Percentiles rank a stretch among this genome's conserved stretches.
Conservation (phyloP, 495 filamentous ascomycete species). For the Neurospora sp. region DNA sequence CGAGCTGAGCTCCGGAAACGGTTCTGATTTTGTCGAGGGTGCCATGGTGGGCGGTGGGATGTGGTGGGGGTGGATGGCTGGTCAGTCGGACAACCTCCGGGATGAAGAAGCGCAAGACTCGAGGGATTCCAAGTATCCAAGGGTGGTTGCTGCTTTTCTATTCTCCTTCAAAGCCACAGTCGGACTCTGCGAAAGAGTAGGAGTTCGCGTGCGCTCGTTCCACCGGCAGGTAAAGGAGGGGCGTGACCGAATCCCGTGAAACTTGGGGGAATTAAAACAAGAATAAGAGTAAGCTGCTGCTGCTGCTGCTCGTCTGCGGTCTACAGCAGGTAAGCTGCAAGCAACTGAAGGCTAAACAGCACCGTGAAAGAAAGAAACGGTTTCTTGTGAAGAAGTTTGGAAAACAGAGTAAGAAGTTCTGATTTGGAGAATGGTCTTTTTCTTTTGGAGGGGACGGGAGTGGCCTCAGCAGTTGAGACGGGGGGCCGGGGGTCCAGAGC, state of each 20-base stretch:
- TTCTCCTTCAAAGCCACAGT: neutral
- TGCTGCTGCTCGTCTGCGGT: neutral
- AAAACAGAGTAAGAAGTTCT: neutral
- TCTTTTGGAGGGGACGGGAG: neutral
- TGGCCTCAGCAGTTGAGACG: neutral
- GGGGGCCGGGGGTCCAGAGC: neutral
- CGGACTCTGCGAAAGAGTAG: neutral
- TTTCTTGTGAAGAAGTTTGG: neutral
- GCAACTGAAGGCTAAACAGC: neutral
- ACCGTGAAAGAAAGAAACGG: neutral
- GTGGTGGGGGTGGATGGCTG: neutral
- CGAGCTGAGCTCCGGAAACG: constrained; percentile 36
- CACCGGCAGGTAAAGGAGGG: neutral
- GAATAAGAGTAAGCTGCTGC: neutral
- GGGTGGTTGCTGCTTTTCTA: neutral
- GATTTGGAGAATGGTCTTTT: neutral
- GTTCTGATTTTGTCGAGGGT: constrained; percentile 19
- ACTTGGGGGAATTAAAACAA: neutral
- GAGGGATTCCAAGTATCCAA: neutral
- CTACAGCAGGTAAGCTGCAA: neutral
- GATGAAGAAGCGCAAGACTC: neutral
- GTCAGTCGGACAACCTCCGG: neutral
- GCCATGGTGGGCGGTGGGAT: neutral
- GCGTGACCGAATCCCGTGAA: neutral
- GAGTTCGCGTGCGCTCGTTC: neutral